phyloP scores from a whole-genome alignment of 2,329 filamentous ascomycete species.

The Xenoacremonium recifei region DNA sequence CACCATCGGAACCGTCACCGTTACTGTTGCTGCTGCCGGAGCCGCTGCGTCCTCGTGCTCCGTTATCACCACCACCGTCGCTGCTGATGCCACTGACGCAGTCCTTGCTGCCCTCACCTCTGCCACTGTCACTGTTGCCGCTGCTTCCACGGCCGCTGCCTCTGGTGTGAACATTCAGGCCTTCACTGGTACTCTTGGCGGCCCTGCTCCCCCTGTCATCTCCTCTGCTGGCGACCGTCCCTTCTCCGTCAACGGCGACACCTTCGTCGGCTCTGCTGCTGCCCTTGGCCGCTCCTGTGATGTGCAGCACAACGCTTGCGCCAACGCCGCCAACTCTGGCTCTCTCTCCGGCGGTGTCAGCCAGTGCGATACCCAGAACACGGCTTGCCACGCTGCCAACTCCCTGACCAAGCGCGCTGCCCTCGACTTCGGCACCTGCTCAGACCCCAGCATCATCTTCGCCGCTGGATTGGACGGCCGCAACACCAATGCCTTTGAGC shows the following conservation, averaged over 20 bases:
- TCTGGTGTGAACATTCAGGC: slow-evolving; percentile 40
- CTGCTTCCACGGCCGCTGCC: slow-evolving; percentile 5
- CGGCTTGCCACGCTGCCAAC: slow-evolving; percentile 8
- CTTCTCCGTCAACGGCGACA: slow-evolving; percentile 53
- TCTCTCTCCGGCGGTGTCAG: slow-evolving; percentile 19
- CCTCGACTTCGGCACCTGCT: too few relatives aligned
- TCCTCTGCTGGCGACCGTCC: slow-evolving; percentile 36
- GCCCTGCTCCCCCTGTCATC: slow-evolving; percentile 40
- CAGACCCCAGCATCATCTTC: too few relatives aligned
- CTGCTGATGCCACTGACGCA: background rate
- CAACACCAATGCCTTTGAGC: too few relatives aligned
- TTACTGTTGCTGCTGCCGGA: background rate
- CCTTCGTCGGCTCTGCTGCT: slow-evolving; percentile 48
- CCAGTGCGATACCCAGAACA: slow-evolving; percentile 10
- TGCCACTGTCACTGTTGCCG: slow-evolving; percentile 2
- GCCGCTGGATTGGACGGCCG: too few relatives aligned
- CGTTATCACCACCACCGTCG: background rate
- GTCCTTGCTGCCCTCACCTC: slow-evolving; percentile 1
- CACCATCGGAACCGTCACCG: background rate
- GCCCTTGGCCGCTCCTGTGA: slow-evolving; percentile 49
- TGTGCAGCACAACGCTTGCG: slow-evolving; percentile 50
- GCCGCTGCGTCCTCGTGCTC: background rate
- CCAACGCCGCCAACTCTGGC: slow-evolving; percentile 47
- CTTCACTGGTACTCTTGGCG: slow-evolving; percentile 44
- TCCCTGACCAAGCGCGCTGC: too few relatives aligned